A percentile compares a stretch with the other conserved stretches of the same genome.
Evolutionary conservation across 208 protist species (phyloP).

Genomic region (Acanthamoeba castellanii): DNA sequence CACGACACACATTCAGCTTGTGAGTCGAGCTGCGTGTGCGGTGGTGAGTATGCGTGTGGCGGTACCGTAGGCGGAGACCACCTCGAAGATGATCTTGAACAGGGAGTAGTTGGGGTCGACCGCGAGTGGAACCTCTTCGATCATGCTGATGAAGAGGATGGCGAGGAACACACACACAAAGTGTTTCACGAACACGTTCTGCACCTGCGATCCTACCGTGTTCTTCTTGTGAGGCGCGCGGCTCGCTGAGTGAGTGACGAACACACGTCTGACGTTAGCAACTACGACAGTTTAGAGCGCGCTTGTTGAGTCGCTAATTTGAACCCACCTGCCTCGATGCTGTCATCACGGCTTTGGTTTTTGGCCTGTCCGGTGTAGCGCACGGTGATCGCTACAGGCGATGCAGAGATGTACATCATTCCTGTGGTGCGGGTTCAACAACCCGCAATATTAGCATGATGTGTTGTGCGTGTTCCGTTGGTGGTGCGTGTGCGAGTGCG

Average conservation of each 20-base stretch:
- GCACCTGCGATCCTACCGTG: slow-evolving; percentile 36
- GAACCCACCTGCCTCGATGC: too few relatives aligned
- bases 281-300: too few relatives aligned
- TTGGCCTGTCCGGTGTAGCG: slow-evolving; percentile 8
- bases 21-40: too few relatives aligned
- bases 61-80: slow-evolving; percentile 65
- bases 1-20: too few relatives aligned
- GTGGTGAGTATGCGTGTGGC: too few relatives aligned
- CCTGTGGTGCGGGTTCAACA: background rate
- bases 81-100: slow-evolving; percentile 68
- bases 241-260: background rate
- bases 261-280: background rate
- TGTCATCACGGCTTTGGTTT: too few relatives aligned
- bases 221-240: background rate
- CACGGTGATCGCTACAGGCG: slow-evolving; percentile 21
- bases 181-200: slow-evolving; percentile 45
- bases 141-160: slow-evolving; percentile 60
- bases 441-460: too few relatives aligned
- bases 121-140: background rate
- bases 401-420: slow-evolving; percentile 72
- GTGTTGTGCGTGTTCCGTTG: too few relatives aligned
- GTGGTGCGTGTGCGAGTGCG: too few relatives aligned
- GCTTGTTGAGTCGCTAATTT: too few relatives aligned
- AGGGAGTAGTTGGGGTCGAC: slow-evolving; percentile 48
- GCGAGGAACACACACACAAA: slow-evolving; percentile 17